These are phyloP conservation scores for Candida tallmaniae DNA, from an alignment of 805 yeast species.

Conservation along the genomic window DNA sequence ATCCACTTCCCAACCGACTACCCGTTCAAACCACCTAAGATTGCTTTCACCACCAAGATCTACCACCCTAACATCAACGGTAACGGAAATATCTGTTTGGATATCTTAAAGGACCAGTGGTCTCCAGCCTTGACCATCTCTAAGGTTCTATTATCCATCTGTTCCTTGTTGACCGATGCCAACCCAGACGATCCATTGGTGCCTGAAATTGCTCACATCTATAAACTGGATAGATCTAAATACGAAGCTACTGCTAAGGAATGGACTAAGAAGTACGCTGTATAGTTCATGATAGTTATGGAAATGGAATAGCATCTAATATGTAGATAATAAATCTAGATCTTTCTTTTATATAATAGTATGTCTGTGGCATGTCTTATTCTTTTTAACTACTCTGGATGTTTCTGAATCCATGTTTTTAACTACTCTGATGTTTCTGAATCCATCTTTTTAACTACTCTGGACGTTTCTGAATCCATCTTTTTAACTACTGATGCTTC, in stretches of 20 bases:
- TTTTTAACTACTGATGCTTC: too few species aligned
- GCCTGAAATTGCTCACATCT: constrained; percentile 95
- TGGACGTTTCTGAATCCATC: too few species aligned
- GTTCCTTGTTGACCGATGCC: constrained; percentile 94
- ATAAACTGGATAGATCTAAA: constrained; percentile 88
- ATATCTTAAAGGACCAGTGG: constrained; percentile 97
- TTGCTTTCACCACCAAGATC: constrained; percentile 84
- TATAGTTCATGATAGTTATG: constrained; percentile 23
- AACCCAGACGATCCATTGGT: constrained; percentile 99
- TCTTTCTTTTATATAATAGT: too few species aligned
- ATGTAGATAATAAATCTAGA: constrained; percentile 3
- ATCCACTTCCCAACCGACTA: constrained; percentile 99
- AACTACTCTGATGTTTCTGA: too few species aligned
- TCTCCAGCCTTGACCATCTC: constrained; percentile 97
- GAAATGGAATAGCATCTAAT: constrained; percentile 7
- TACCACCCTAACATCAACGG: constrained; percentile 97
- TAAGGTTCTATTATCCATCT: constrained; percentile 88
- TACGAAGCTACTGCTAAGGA: constrained; percentile 97
- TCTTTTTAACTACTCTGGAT: too few species aligned
- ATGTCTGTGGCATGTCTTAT: too few species aligned
- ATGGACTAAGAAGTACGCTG: constrained; percentile 98
- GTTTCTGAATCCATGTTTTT: too few species aligned
- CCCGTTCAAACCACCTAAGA: constrained; percentile 97
- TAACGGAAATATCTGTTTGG: constrained; percentile 94
- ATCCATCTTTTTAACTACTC: too few species aligned